phyloP scores from a whole-genome alignment of 2,329 filamentous ascomycete genomes.

The Fusarium scirpi region DNA sequence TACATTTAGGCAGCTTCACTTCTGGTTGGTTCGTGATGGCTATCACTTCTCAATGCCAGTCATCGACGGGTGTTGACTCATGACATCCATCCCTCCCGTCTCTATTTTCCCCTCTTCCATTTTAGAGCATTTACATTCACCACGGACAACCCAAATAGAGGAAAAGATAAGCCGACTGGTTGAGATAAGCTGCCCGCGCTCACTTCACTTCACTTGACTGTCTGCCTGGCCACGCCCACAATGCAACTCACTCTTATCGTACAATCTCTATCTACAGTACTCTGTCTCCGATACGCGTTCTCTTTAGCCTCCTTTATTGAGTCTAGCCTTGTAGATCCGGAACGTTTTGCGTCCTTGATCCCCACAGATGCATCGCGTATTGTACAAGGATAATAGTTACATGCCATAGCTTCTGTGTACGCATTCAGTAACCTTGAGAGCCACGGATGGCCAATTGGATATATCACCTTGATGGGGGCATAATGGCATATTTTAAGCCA shows the following conservation, averaged over 20 bases:
- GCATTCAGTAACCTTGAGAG: conserved; percentile 25
- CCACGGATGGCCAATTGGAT: not conserved
- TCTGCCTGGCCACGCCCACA: conserved; percentile 16
- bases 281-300: conserved; percentile 17
- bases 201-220: not conserved
- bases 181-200: conserved; percentile 29
- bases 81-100: conserved; percentile 6
- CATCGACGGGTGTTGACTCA: conserved; percentile 35
- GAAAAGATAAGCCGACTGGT: conserved; percentile 19
- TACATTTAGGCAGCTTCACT: conserved; percentile 7
- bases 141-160: not conserved
- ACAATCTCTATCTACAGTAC: not conserved
- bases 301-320: conserved; percentile 22
- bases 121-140: conserved; percentile 12
- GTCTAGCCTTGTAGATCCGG: conserved; percentile 36
- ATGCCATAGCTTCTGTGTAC: conserved; percentile 1
- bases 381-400: conserved; percentile 7
- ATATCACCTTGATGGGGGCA: conserved; percentile 16
- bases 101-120: conserved; percentile 13
- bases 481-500: not conserved
- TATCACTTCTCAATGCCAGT: conserved; percentile 27
- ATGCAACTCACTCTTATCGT: conserved; percentile 16
- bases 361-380: conserved; percentile 19
- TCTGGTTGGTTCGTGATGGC: conserved; percentile 28
- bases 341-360: conserved; percentile 17